Evolutionary conservation across 2,329 filamentous ascomycete genomes (phyloP).

Genomic region (Amphichorda felina): DNA sequence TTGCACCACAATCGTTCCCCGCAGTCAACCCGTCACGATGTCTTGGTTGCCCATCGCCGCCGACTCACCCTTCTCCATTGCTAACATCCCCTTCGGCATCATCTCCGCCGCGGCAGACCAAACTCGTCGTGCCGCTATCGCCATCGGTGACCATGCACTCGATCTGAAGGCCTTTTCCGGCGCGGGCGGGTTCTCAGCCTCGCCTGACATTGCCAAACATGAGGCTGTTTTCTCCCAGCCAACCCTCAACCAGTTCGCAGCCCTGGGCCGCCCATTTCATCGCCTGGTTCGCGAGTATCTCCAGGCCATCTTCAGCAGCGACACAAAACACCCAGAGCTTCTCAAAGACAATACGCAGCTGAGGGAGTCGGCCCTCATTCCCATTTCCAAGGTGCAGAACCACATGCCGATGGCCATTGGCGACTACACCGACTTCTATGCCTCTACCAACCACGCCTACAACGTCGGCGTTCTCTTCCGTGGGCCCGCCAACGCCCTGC

Average conservation of each 20-base stretch:
- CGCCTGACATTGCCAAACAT: constrained; percentile 12
- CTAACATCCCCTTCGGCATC: constrained; percentile 77
- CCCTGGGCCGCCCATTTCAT: constrained; percentile 55
- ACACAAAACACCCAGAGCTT: constrained; percentile 28
- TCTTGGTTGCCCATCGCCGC: constrained; percentile 14
- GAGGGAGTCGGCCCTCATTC: constrained; percentile 14
- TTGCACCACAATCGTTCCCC: too few relatives aligned
- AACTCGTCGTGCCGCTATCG: constrained; percentile 52
- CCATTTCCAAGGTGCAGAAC: constrained; percentile 37
- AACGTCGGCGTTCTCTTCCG: constrained; percentile 60
- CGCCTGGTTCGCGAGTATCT: constrained; percentile 61
- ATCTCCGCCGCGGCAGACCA: constrained; percentile 50
- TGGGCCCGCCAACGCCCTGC: constrained; percentile 59
- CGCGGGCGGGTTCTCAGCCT: constrained; percentile 23
- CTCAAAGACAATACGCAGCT: constrained; percentile 23
- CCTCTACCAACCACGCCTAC: constrained; percentile 67
- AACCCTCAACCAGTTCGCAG: constrained; percentile 20
- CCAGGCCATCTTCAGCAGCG: constrained; percentile 43
- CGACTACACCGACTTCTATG: constrained; percentile 81
- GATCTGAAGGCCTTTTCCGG: constrained; percentile 53
- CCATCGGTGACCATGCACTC: constrained; percentile 61
- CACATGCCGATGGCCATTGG: constrained; percentile 68
- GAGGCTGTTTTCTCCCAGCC: constrained; percentile 12
- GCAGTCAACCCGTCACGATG: constrained; percentile 4
- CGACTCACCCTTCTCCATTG: constrained; percentile 49